Evolutionary conservation across 2,329 filamentous ascomycete species (phyloP).

Genomic region (Alternaria ventricosa): DNA sequence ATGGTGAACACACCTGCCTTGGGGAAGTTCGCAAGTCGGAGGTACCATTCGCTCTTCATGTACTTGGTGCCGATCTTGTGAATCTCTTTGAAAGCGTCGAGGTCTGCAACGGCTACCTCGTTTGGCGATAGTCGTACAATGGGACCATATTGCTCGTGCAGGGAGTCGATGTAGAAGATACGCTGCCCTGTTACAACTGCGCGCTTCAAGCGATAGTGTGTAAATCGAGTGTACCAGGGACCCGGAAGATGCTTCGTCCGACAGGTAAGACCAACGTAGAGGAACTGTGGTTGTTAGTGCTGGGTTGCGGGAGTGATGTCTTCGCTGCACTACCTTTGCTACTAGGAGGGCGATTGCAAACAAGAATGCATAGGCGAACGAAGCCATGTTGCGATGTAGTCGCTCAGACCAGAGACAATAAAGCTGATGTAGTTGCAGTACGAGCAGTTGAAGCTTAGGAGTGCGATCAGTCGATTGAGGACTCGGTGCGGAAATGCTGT

Average conservation of each 20-base stretch:
- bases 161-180: constrained; percentile 48
- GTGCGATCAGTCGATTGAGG: not conserved
- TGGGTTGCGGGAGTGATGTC: not conserved
- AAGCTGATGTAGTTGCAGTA: not conserved
- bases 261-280: constrained; percentile 33
- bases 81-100: constrained; percentile 38
- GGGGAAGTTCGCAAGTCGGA: constrained; percentile 29
- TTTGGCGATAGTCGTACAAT: constrained; percentile 40
- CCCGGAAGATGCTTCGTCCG: constrained; percentile 37
- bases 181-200: constrained; percentile 48
- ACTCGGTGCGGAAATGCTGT: not conserved
- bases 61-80: constrained; percentile 40
- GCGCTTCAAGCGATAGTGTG: constrained; percentile 46
- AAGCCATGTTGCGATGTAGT: not conserved
- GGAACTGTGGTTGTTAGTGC: constrained; percentile 18
- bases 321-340: not conserved
- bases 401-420: not conserved
- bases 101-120: constrained; percentile 40
- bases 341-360: not conserved
- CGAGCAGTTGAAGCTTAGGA: not conserved
- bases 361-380: not conserved
- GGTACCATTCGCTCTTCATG: constrained; percentile 38
- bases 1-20: constrained; percentile 48
- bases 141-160: constrained; percentile 45
- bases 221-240: constrained; percentile 43